Evolutionary conservation across 1,139 yeast genomes (phyloP), one percentile per base, ranked within the genome.

Genomic region (Magnusiomyces sp.): DNA sequence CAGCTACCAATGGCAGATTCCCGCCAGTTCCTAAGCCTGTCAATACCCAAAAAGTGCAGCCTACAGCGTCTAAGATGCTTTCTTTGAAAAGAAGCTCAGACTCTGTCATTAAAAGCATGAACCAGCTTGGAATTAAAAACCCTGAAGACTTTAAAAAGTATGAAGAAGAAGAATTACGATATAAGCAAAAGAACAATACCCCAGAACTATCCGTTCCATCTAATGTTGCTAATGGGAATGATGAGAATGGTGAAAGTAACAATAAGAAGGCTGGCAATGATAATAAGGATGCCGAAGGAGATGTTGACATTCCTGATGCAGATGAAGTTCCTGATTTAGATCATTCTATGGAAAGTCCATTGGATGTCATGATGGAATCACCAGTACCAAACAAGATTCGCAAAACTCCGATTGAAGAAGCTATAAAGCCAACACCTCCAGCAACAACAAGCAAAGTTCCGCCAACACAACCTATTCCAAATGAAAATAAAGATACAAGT

Each of bases 101-200:
- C 14, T 44, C 46, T 37, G 38, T 34, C 17, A 23, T 16, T 14
- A 14, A 37, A 6, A 13, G 23, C 6, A 37, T 17, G 11, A 27
- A 19, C 9, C 20, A 11, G 10, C n/a, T 17, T 23, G 41, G 40
- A 19, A 44, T 44, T 23, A 44, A 44, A 37, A 44, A 44, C 16
- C 46, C 46, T 2, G 46, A 44, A 10, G 41, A 44, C 13, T 44
- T 37, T 27, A 33, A 27, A 16, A n/a, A 32, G 13, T 34, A n/a
- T 14, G 16, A 34, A 14, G 37, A 13, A 10, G 16, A 34, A 34
- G 37, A 14, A 13, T 14, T 34, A 34, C n/a, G n/a, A 34, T 14
- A 4, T 34, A 14, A 9, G 16, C 16, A 13, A n/a, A 34, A 34
- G 16, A 34, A 34, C 16, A 14, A n/a, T n/a, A 37, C 19, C 20